Conservation (phyloP, 176 grass and related monocot genomes). For the Triticum urartu region DNA sequence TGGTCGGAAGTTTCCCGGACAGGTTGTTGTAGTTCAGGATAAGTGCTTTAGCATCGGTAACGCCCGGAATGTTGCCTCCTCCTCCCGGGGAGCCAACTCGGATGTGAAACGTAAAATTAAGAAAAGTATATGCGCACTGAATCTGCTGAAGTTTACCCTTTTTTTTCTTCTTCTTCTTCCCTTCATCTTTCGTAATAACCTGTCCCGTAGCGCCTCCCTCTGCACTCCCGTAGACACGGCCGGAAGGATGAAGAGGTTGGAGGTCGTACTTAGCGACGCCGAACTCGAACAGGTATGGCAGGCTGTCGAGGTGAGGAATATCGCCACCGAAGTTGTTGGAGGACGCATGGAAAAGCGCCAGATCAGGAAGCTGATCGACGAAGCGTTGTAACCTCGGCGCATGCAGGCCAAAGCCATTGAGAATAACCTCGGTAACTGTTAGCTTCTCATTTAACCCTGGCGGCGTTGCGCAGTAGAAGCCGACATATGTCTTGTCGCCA, state of each 20-base stretch:
- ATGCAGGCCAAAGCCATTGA: neutral
- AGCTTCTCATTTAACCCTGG: rapidly evolving
- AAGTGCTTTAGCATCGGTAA: neutral
- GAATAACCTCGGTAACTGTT: neutral
- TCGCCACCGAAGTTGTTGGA: slow-evolving; percentile 34
- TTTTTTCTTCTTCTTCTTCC: too few species aligned
- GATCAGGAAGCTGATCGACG: slow-evolving; percentile 18
- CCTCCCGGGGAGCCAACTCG: too few species aligned
- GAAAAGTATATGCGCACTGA: too few species aligned
- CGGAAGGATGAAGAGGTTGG: too few species aligned
- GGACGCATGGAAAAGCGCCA: slow-evolving; percentile 47
- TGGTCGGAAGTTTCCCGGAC: neutral
- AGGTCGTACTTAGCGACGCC: too few species aligned
- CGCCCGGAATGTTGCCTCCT: neutral
- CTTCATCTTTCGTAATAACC: too few species aligned
- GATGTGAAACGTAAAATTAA: too few species aligned
- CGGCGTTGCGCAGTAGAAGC: slow-evolving; percentile 24
- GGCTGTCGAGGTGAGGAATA: neutral
- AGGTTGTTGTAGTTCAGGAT: slow-evolving; percentile 53
- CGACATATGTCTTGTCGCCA: neutral
- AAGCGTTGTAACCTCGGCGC: neutral
- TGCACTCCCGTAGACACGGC: too few species aligned
- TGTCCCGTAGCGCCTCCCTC: too few species aligned
- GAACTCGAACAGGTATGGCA: too few species aligned
- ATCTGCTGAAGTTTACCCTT: too few species aligned